Conservation (phyloP, 225 moss, liverwort and hornwort species). For the Marchantia polymorpha region DNA sequence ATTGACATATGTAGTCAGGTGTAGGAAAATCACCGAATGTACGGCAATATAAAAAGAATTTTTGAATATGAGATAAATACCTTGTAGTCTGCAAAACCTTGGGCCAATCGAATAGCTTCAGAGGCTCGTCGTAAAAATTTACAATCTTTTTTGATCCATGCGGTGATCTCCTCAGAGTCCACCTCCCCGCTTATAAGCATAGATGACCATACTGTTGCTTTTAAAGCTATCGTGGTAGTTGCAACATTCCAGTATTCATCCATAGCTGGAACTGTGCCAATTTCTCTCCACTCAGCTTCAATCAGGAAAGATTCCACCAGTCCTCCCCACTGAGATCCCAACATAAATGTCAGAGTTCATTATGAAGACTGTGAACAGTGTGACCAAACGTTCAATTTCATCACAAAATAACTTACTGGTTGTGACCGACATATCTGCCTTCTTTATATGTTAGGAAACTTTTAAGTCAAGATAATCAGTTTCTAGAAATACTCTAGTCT, state of each 20-base stretch:
- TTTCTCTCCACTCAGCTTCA: conserved; percentile 30
- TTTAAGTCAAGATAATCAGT: too few relatives aligned
- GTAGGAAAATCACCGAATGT: not conserved
- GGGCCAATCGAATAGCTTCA: conserved; percentile 33
- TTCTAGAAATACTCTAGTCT: too few relatives aligned
- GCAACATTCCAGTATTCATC: conserved; percentile 28
- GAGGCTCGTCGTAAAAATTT: conserved; percentile 22
- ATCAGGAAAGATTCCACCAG: conserved; percentile 34
- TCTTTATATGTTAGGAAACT: too few relatives aligned
- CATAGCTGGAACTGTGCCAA: not conserved
- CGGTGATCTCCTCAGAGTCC: conserved; percentile 17
- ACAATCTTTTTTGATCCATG: conserved; percentile 27
- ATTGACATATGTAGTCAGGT: not conserved
- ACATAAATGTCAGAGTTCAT: not conserved
- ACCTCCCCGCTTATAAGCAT: conserved; percentile 34
- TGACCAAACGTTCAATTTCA: too few relatives aligned
- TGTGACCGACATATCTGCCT: too few relatives aligned
- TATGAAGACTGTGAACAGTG: too few relatives aligned
- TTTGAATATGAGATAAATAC: not conserved
- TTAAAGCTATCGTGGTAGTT: conserved; percentile 30
- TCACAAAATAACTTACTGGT: too few relatives aligned
- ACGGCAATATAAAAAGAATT: not conserved
- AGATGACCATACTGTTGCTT: conserved; percentile 33
- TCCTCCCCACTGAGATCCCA: conserved; percentile 29
- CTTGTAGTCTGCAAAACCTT: conserved; percentile 31